Evolutionary conservation across 192 early-diverging fungal genomes (phyloP), one percentile per base, ranked within the genome.

Genomic region (Powellomyces hirtus): DNA sequence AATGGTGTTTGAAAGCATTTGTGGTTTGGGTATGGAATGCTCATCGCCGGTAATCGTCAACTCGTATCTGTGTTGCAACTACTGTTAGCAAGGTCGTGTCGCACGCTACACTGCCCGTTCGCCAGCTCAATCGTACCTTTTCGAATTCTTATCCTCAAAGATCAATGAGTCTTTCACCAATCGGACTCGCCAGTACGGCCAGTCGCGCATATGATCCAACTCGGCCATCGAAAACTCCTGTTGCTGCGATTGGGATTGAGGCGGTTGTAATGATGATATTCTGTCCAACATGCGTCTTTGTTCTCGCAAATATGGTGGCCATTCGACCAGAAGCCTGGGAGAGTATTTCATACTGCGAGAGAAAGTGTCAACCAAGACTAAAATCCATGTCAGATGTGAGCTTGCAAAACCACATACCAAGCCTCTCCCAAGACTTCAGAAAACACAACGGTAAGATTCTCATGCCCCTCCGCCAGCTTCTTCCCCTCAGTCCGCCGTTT

Each of bases 311-410:
- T 75, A 65, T 8, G 64, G 55, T 7, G 79, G 79, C 72, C 75
- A 77, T n/a, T 83, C 78, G 67, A 67, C 68, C 46, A 88, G 73
- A 16, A 87, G 36, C 33, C 76, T 66, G 0, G 80, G 83, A 0
- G 61, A 60, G 49, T 87, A 88, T 46, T 88, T 87, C 61, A 81
- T 79, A 61, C 85, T 87, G 44, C 13, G 8, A 62, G 56, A 52
- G 0, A 37, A 59, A 46, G 20, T 1, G 26, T 26, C 59, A n/a
- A 13, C 7, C 13, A 5, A 22, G 36, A 26, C 31, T 20, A 16
- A 62, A n/a, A 11, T 10, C 29, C 29, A 16, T 2, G 5, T 30
- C 29, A 56, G 29, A 2, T 56, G 29, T 5, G 6, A 2, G 53
- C 24, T 56, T 2, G 4, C 26, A 29, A 29, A 56, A 1, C 2